phyloP scores from a whole-genome alignment of 495 filamentous ascomycete species.

The Penicillium ucsense region DNA sequence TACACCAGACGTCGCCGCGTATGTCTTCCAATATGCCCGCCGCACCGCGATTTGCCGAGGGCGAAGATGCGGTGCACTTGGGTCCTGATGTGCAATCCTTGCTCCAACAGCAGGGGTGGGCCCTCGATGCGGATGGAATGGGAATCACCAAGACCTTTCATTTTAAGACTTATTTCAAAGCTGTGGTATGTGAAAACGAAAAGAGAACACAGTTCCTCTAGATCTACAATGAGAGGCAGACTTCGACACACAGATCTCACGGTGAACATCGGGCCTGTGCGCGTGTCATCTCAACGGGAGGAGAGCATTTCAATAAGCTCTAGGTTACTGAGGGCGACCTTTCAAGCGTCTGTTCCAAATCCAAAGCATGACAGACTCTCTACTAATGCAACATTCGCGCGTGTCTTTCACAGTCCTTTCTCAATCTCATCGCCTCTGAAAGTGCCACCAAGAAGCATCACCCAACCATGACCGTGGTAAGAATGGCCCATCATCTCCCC shows the following conservation, averaged over 20 bases:
- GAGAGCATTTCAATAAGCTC: no score
- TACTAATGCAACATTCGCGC: no score
- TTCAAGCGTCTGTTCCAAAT: no score
- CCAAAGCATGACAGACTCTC: no score
- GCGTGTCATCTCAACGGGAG: no score
- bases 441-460: conserved; percentile 38
- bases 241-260: no score
- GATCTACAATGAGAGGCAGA: no score
- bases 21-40: conserved; percentile 15
- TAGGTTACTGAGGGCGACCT: no score
- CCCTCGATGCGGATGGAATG: conserved; percentile 26
- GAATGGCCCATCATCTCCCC: background rate
- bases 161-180: conserved; percentile 38
- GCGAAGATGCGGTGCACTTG: conserved; percentile 21
- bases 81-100: conserved; percentile 15
- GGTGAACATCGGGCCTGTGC: no score
- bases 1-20: background rate
- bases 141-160: conserved; percentile 36
- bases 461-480: conserved; percentile 37
- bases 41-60: conserved; percentile 25
- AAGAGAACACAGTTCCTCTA: no score
- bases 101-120: conserved; percentile 28
- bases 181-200: conserved; percentile 20
- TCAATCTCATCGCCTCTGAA: conserved; percentile 32
- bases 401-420: conserved; percentile 19